phyloP scores from a whole-genome alignment of 768 basidiomycete species.

The Serendipita sp. region DNA sequence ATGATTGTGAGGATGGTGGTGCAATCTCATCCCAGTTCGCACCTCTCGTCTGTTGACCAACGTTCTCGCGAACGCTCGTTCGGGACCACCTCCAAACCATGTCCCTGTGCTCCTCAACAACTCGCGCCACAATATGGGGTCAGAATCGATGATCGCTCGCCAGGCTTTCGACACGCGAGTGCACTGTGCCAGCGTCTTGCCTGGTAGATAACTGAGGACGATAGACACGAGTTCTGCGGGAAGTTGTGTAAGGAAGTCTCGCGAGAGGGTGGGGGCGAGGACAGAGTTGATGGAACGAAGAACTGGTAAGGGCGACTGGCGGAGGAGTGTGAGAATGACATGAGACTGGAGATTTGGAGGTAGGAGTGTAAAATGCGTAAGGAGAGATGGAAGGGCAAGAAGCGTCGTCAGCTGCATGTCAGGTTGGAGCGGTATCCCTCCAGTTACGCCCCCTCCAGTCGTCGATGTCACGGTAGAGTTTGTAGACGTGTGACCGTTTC shows the following conservation, averaged over 20 bases:
- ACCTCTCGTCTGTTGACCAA: conserved; percentile 43
- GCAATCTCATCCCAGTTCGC: conserved; percentile 20
- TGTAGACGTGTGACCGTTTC: conserved; percentile 26
- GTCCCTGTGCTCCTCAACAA: conserved; percentile 67
- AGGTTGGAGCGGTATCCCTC: conserved; percentile 57
- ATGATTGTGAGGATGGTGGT: conserved; percentile 8
- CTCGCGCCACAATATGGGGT: conserved; percentile 79
- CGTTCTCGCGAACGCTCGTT: conserved; percentile 59
- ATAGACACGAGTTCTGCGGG: conserved; percentile 87
- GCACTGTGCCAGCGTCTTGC: conserved; percentile 65
- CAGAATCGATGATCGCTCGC: conserved; percentile 82
- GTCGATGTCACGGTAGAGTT: conserved; percentile 66
- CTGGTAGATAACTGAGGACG: conserved; percentile 71
- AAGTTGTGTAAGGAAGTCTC: conserved; percentile 84
- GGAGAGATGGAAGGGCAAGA: conserved; percentile 66
- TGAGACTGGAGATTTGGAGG: conserved; percentile 81
- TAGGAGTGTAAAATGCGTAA: conserved; percentile 63
- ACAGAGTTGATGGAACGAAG: conserved; percentile 79
- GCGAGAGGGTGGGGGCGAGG: conserved; percentile 74
- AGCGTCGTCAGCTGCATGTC: conserved; percentile 71
- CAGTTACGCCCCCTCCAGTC: conserved; percentile 27
- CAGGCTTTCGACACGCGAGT: conserved; percentile 80
- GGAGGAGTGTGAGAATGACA: conserved; percentile 78
- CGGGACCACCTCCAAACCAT: conserved; percentile 79
- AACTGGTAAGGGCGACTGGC: conserved; percentile 82